Conservation (phyloP, 306 rosid genomes). For the Pyrus betulifolia region DNA sequence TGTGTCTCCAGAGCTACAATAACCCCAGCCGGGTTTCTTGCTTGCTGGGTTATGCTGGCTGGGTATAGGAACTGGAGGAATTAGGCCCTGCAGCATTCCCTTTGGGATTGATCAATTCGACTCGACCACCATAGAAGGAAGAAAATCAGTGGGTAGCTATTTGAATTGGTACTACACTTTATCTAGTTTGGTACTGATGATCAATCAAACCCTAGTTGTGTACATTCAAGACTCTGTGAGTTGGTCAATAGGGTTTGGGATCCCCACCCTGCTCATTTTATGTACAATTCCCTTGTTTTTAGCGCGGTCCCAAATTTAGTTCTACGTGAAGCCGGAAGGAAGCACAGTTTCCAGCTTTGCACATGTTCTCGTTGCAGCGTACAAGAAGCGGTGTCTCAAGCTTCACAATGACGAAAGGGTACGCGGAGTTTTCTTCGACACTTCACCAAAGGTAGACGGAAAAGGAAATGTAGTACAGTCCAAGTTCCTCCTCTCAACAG, state of each 20-base stretch:
- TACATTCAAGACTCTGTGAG: slow-evolving; percentile 69
- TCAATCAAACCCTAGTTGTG: slow-evolving; percentile 47
- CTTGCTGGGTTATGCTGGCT: slow-evolving; percentile 40
- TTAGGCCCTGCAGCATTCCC: slow-evolving; percentile 74
- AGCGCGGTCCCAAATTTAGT: slow-evolving; percentile 36
- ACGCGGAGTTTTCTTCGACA: slow-evolving; percentile 38
- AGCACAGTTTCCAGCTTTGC: slow-evolving; percentile 43
- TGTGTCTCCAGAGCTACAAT: slow-evolving; percentile 26
- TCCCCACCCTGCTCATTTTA: slow-evolving; percentile 50
- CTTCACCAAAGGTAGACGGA: slow-evolving; percentile 23
- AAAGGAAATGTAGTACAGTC: slow-evolving; percentile 4
- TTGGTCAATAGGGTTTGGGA: slow-evolving; percentile 74
- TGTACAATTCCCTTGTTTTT: slow-evolving; percentile 47
- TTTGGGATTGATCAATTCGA: slow-evolving; percentile 82
- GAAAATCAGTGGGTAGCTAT: slow-evolving; percentile 54
- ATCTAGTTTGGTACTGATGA: slow-evolving; percentile 24
- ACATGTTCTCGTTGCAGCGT: slow-evolving; percentile 56
- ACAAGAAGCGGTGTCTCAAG: slow-evolving; percentile 41
- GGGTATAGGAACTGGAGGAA: slow-evolving; percentile 59
- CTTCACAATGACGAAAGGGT: slow-evolving; percentile 19
- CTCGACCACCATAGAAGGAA: slow-evolving; percentile 47
- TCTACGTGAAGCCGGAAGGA: slow-evolving; percentile 47
- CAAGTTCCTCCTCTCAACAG: slow-evolving; percentile 49
- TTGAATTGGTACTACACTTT: slow-evolving; percentile 73
- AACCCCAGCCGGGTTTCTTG: slow-evolving; percentile 28